Base-by-base conservation (phyloP, 805 yeast genomes). In the Ogataea populi-albae region DNA sequence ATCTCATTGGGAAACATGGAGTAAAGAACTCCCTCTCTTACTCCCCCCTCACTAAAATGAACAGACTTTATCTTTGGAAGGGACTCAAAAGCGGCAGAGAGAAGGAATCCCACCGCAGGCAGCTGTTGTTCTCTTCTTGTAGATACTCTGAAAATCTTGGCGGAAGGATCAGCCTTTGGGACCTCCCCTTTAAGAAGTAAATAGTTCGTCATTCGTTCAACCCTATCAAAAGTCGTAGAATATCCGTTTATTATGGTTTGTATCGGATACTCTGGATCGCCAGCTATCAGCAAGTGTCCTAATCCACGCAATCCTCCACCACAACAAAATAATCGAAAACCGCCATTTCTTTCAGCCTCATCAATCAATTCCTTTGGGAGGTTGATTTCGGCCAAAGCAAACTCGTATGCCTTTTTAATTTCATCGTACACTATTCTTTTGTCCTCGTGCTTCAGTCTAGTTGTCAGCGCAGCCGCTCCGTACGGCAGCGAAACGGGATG, bases 241-340 rank as follows among this genome's bases (percentile, higher is more conserved):
- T 73, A 79, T 5, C 89, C 89, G 50, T 79, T 81, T 30, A 81
- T 77, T 26, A 81, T 76, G 1, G 82, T 75, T 43, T 81, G 83
- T 24, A 82, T 70, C 5, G 89, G 88, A 50, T 82, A 81, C 14
- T 69, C 70, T 23, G 68, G 68, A 22, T 69, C 69, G 42, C 59
- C 61, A 14, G 68, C 62, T 29, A 81, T 60, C 9, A 81, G 48
- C 17, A 79, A 57, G 54, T 79, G 79, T 1, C 87, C 88, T 38
- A 82, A 64, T 3, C 84, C 86, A 48, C 89, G 67, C 30, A 81
- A 65, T 0, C 88, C 89, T 37, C 88, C 87, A 34, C 89, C 89
- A 46, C 85, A 78, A 4, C 81, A 73, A 52, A 75, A 81, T 26
- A 83, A 50, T 44, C 76, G 73, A 47, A 75, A 75, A 0, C 88